Evolutionary conservation across 2,329 filamentous ascomycete species (phyloP).

Genomic region (Ilyonectria destructans): DNA sequence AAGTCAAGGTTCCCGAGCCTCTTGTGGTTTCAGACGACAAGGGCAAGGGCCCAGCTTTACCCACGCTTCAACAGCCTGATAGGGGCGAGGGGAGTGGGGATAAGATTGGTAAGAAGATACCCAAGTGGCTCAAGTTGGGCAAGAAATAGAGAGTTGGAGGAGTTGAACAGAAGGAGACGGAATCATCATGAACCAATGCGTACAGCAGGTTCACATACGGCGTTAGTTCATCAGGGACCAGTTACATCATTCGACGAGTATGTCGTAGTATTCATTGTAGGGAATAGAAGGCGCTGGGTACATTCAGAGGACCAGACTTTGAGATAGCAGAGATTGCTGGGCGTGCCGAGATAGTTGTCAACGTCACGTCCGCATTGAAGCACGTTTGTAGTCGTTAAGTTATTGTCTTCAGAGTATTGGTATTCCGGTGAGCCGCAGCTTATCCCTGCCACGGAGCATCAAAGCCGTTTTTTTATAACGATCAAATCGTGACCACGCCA

Average conservation of each 20-base stretch:
- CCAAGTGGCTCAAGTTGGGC: slow-evolving; percentile 82
- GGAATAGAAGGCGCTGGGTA: slow-evolving; percentile 25
- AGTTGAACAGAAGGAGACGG: slow-evolving; percentile 1
- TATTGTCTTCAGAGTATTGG: slow-evolving; percentile 53
- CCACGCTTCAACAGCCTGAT: slow-evolving; percentile 52
- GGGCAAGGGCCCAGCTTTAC: slow-evolving; percentile 41
- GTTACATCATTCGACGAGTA: slow-evolving; percentile 10
- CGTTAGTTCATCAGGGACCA: slow-evolving; percentile 30
- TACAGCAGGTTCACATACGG: slow-evolving; percentile 29
- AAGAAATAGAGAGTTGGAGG: slow-evolving; percentile 70
- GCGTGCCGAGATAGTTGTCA: slow-evolving; percentile 5
- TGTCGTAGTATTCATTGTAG: not conserved
- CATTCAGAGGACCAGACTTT: slow-evolving; percentile 3
- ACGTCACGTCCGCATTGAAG: slow-evolving; percentile 18
- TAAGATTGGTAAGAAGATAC: slow-evolving; percentile 81
- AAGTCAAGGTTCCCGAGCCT: slow-evolving; percentile 76
- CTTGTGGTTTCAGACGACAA: slow-evolving; percentile 60
- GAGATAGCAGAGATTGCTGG: not conserved
- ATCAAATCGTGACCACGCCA: slow-evolving; percentile 57
- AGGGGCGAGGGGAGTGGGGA: slow-evolving; percentile 58
- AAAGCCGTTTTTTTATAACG: slow-evolving; percentile 51
- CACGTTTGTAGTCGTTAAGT: slow-evolving; percentile 44
- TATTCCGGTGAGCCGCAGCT: slow-evolving; percentile 56
- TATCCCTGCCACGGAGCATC: slow-evolving; percentile 52
- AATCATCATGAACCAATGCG: slow-evolving; percentile 17